These are phyloP conservation scores for Umbelopsis vinacea DNA, from an alignment of 192 early-diverging fungal genomes.

Conservation along the genomic window DNA sequence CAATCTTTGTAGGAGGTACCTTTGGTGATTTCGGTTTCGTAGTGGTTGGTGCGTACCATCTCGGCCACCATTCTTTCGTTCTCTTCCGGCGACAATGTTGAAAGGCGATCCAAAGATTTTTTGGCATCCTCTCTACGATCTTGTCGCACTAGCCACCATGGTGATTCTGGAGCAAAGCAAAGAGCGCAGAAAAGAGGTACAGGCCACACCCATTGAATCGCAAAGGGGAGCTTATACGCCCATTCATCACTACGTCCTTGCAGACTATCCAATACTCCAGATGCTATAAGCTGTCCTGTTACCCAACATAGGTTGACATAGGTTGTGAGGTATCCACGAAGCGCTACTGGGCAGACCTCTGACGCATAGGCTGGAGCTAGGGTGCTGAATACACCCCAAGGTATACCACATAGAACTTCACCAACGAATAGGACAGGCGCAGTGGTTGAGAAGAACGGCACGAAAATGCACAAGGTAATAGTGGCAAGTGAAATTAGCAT, in stretches of 20 bases:
- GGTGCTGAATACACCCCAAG: not conserved
- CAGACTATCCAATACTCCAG: not conserved
- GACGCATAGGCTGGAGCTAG: not conserved
- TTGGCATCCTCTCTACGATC: conserved; percentile 2
- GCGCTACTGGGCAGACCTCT: not conserved
- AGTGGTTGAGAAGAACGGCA: not conserved
- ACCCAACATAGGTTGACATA: conserved; percentile 14
- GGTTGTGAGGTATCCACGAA: conserved; percentile 7
- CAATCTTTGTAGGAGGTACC: conserved; percentile 8
- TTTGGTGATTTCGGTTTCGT: not conserved
- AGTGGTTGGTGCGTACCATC: not conserved
- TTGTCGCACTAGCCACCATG: conserved; percentile 10
- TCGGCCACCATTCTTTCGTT: not conserved
- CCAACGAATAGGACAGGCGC: not conserved
- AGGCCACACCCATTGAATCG: conserved; percentile 5
- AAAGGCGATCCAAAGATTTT: not conserved
- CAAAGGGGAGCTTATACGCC: conserved; percentile 8
- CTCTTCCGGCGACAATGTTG: not conserved
- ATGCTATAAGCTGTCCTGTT: not conserved
- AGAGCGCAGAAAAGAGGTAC: not conserved
- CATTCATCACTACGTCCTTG: not conserved
- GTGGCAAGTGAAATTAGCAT: not conserved
- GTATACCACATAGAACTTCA: not conserved
- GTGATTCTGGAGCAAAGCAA: conserved; percentile 4
- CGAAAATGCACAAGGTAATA: not conserved